Evolutionary conservation across 2,329 filamentous ascomycete genomes (phyloP), one percentile per base, ranked within the genome.

Genomic region (Stenocarpella maydis): DNA sequence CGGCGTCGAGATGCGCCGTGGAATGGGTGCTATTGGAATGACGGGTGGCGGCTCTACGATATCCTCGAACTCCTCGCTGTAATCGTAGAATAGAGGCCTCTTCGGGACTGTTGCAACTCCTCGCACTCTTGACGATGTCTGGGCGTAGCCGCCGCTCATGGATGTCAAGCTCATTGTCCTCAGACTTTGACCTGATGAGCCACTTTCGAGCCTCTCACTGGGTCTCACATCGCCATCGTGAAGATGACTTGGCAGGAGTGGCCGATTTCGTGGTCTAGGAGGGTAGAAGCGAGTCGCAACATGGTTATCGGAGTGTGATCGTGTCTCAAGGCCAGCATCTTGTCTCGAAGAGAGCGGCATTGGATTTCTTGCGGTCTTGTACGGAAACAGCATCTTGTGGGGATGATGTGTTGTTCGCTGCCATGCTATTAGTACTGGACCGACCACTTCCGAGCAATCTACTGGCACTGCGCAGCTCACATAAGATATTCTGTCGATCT

Each of bases 81-180:
- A 87, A 73, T 87, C 85, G 71, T 87, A 87, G 73, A 86, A 87
- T 47, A 83, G 79, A 52, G 82, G 78, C 69, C 79, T 74, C 43
- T 73, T 68, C 54, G 77, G 72, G 67, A 76, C 34, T 68, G 69
- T 65, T 68, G 72, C 47, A 70, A 71, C 60, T 26, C 73, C 68
- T 68, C 74, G 61, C 53, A 68, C n/a, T 28, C 43, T 58, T 70
- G 78, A 76, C 4, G 74, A 76, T 41, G 72, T 72, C 24, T 73
- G 76, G 50, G 76, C 77, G 65, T 87, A 85, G 80, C 85, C 83
- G 69, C 85, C 83, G 14, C 84, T 80, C 65, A 85, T 82, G 1
- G 86, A 87, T 19, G 83, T 84, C 52, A 87, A 73, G 71, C 85
- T 87, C 4, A 82, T 80, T 15, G 84, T 83, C 67, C 84, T 82